phyloP scores from a whole-genome alignment of 192 early-diverging fungal species.

The Podila epicladia region DNA sequence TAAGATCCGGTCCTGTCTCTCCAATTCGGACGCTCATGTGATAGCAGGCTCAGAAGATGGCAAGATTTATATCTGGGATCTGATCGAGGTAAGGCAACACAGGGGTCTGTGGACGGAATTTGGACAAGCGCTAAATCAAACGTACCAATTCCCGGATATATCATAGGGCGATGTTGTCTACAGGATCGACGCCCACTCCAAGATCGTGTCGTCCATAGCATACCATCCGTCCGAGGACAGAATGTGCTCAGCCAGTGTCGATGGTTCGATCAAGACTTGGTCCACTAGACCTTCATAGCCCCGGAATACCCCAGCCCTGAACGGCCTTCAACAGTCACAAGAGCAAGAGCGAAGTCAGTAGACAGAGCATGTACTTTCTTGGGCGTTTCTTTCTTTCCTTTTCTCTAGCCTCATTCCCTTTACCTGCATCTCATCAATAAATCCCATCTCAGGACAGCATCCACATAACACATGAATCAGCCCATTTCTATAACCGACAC shows the following conservation, averaged over 20 bases:
- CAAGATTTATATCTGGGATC: conserved; percentile 86
- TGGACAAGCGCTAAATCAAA: no score
- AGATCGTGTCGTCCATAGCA: conserved; percentile 69
- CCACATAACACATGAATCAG: conserved; percentile 31
- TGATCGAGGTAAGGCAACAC: conserved; percentile 61
- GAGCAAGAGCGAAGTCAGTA: not conserved
- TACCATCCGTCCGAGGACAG: conserved; percentile 72
- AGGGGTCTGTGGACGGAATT: no score
- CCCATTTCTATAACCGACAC: conserved; percentile 52
- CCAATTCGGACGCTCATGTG: conserved; percentile 75
- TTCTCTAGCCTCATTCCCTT: not conserved
- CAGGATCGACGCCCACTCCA: conserved; percentile 62
- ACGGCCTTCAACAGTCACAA: not conserved
- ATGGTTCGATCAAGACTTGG: conserved; percentile 77
- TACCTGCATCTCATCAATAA: not conserved
- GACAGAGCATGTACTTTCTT: not conserved
- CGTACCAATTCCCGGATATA: no score
- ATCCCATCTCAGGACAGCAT: not conserved
- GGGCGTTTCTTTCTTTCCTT: not conserved
- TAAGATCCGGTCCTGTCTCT: conserved; percentile 76
- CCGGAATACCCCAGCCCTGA: not conserved
- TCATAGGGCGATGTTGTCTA: conserved; percentile 57
- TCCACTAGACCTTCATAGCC: not conserved
- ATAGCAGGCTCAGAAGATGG: conserved; percentile 94
- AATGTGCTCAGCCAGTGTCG: conserved; percentile 74